Evolutionary conservation across 805 yeast species (phyloP).

Genomic region (Candida qinlingensis): DNA sequence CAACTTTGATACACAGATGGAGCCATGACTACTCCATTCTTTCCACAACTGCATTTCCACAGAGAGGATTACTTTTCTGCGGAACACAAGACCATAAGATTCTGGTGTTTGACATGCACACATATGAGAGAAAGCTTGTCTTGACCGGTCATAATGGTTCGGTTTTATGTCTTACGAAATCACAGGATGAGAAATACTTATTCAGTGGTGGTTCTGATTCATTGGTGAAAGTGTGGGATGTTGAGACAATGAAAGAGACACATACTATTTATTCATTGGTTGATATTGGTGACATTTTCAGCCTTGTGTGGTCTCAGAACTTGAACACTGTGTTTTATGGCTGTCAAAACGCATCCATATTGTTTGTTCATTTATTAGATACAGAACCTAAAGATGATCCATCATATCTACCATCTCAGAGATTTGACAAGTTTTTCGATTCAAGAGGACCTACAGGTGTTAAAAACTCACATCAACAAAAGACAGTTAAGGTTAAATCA

Average conservation of each 20-base stretch:
- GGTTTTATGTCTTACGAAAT: constrained; percentile 63
- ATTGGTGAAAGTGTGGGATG: constrained; percentile 78
- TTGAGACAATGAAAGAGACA: constrained; percentile 40
- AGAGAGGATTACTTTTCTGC: constrained; percentile 59
- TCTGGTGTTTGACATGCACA: constrained; percentile 59
- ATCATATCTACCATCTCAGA: constrained; percentile 49
- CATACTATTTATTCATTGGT: constrained; percentile 77
- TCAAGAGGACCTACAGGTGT: constrained; percentile 81
- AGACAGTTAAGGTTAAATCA: constrained; percentile 8
- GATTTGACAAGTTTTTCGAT: constrained; percentile 84
- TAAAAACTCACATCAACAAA: constrained; percentile 11
- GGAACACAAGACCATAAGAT: constrained; percentile 89
- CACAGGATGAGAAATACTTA: constrained; percentile 48
- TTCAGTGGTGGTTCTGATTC: constrained; percentile 92
- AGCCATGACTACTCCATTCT: constrained; percentile 64
- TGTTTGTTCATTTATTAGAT: constrained; percentile 51
- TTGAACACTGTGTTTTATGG: constrained; percentile 72
- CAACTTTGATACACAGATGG: constrained; percentile 65
- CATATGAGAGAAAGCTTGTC: constrained; percentile 50
- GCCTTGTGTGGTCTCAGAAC: constrained; percentile 62
- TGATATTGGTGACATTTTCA: constrained; percentile 92
- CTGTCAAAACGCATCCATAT: constrained; percentile 84
- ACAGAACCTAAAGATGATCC: constrained; percentile 26
- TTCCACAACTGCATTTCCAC: constrained; percentile 61
- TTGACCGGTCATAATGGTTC: constrained; percentile 66